A percentile compares a stretch with the other conserved stretches of the same genome.
Evolutionary conservation across 108 stramenopile genomes (phyloP).

Genomic region (Pseudonitzschia multistriata): DNA sequence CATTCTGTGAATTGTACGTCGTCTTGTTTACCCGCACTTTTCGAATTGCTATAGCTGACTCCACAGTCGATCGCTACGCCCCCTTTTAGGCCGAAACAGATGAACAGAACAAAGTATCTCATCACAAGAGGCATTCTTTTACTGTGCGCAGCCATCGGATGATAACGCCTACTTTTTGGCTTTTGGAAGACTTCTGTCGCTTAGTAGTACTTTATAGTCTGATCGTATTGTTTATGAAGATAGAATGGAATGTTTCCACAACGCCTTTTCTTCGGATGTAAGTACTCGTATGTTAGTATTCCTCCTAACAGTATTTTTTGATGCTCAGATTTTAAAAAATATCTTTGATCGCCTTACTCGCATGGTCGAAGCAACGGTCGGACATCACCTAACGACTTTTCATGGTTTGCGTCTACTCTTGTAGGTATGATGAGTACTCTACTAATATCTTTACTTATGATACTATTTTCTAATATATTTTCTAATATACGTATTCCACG

Average conservation of each 20-base stretch:
- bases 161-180: too few relatives aligned
- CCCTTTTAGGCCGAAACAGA: not conserved
- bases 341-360: not conserved
- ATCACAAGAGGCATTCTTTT: constrained; percentile 3
- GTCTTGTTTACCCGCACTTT: not conserved
- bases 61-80: constrained; percentile 2
- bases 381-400: not conserved
- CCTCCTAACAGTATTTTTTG: too few relatives aligned
- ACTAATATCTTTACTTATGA: not conserved
- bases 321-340: not conserved
- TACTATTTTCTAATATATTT: not conserved
- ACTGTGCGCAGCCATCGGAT: not conserved
- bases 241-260: too few relatives aligned
- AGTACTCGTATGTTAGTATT: too few relatives aligned
- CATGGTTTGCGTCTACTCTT: not conserved
- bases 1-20: not conserved
- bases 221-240: too few relatives aligned
- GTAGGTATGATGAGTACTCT: not conserved
- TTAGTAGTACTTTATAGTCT: too few relatives aligned
- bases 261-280: not conserved
- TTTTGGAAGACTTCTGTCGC: too few relatives aligned
- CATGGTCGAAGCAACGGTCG: not conserved
- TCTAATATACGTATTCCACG: not conserved
- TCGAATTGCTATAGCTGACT: not conserved
- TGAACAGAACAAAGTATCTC: not conserved